phyloP scores from a whole-genome alignment of 1,139 yeast species.

The Pichia inconspicua region DNA sequence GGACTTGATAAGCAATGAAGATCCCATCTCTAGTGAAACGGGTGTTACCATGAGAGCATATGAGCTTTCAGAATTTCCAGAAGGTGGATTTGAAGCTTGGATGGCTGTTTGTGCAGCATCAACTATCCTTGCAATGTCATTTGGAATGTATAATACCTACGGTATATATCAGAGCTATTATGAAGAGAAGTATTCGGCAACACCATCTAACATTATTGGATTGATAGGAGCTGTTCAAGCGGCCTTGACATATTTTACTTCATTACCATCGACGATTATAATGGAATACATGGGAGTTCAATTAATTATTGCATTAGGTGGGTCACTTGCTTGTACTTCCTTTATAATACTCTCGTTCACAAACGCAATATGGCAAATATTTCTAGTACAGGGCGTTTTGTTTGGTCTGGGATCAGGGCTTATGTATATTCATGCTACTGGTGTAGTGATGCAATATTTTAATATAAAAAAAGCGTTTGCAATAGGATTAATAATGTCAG shows the following conservation, averaged over 20 bases:
- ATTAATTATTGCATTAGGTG: constrained; percentile 35
- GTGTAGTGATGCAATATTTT: constrained; percentile 47
- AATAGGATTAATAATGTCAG: constrained; percentile 49
- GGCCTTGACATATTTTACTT: constrained; percentile 27
- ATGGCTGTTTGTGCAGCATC: constrained; percentile 19
- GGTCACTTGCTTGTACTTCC: constrained; percentile 35
- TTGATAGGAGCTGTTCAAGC: constrained; percentile 28
- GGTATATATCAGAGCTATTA: constrained; percentile 46
- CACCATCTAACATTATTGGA: constrained; percentile 23
- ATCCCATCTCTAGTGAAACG: too few relatives aligned
- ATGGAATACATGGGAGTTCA: constrained; percentile 36
- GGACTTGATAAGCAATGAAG: too few relatives aligned
- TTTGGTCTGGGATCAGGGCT: constrained; percentile 44
- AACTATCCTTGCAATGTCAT: constrained; percentile 36
- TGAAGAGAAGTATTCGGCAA: constrained; percentile 23
- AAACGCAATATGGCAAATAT: constrained; percentile 44
- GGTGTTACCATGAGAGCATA: too few relatives aligned
- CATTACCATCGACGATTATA: constrained; percentile 36
- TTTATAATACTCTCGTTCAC: constrained; percentile 33
- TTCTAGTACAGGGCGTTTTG: constrained; percentile 44
- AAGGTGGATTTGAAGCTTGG: constrained; percentile 12
- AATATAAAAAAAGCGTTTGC: constrained; percentile 48
- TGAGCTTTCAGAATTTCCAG: constrained; percentile 3
- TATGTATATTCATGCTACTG: constrained; percentile 36
- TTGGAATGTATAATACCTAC: constrained; percentile 50